Evolutionary conservation across 202 grass and related monocot species (phyloP).

Genomic region (Alloteropsis angusta): DNA sequence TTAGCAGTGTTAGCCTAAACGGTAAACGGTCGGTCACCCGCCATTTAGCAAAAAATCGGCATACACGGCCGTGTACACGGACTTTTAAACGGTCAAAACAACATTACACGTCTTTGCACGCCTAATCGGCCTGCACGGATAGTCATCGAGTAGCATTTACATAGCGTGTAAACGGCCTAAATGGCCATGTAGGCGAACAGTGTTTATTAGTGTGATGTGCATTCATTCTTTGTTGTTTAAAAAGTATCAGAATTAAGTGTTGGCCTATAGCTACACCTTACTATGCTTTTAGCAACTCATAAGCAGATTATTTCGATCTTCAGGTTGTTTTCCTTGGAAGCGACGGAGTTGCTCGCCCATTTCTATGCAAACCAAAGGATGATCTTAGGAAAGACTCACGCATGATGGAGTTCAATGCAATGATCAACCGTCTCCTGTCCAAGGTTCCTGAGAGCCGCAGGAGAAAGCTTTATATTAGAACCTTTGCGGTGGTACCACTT

Average conservation of each 20-base stretch:
- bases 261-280: not conserved
- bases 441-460: conserved; percentile 86
- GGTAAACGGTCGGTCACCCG: too few species aligned
- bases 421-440: conserved; percentile 87
- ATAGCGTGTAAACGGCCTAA: too few species aligned
- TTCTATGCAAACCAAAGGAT: conserved; percentile 87
- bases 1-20: too few species aligned
- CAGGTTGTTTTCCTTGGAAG: conserved; percentile 83
- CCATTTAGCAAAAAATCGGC: too few species aligned
- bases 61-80: too few species aligned
- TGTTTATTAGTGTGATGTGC: not conserved
- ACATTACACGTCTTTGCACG: too few species aligned
- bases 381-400: conserved; percentile 93
- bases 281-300: conserved; percentile 5
- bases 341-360: conserved; percentile 59
- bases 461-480: conserved; percentile 94
- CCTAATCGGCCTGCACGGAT: too few species aligned
- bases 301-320: conserved; percentile 17
- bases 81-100: too few species aligned
- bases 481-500: conserved; percentile 88
- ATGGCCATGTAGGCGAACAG: too few species aligned
- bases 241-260: not conserved
- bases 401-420: conserved; percentile 98
- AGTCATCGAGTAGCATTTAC: too few species aligned
- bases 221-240: not conserved